Conservation (phyloP, 495 filamentous ascomycete species). For the Staphylotrichum longicolle region DNA sequence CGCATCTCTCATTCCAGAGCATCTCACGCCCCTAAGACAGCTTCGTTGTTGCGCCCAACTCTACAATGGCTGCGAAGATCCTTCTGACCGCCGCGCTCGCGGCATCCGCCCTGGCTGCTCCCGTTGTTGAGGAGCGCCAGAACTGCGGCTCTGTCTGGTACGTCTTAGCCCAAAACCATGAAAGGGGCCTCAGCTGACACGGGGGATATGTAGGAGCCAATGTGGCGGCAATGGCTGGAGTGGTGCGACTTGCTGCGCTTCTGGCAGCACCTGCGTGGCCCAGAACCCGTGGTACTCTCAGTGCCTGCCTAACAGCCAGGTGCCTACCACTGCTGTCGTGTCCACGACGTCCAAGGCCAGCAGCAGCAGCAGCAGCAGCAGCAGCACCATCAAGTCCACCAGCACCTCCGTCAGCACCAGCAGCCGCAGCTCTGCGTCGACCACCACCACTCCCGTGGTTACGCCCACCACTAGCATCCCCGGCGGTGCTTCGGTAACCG, state of each 20-base stretch:
- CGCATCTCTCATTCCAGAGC: not conserved
- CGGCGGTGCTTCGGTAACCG: conserved; percentile 26
- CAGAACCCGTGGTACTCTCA: conserved; percentile 51
- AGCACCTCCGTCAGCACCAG: conserved; percentile 19
- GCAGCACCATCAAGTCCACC: not conserved
- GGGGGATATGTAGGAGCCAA: conserved; percentile 37
- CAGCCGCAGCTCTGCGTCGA: conserved; percentile 8
- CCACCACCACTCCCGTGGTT: conserved; percentile 6
- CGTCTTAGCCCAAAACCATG: not conserved
- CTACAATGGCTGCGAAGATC: conserved; percentile 32
- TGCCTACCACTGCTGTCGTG: conserved; percentile 23
- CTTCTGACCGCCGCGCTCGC: conserved; percentile 36
- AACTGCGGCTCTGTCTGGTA: conserved; percentile 39
- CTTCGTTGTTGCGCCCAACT: conserved; percentile 8
- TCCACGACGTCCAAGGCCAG: not conserved
- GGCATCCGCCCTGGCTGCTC: conserved; percentile 39
- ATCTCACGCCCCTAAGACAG: conserved; percentile 12
- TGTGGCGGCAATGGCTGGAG: conserved; percentile 51
- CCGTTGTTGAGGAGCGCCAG: conserved; percentile 44
- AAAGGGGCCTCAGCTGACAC: not conserved
- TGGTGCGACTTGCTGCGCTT: conserved; percentile 48
- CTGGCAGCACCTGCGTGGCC: conserved; percentile 44
- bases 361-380: conserved; percentile 12
- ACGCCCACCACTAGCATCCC: conserved; percentile 17
- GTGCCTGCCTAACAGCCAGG: conserved; percentile 39